Evolutionary conservation across 1,284 basidiomycete species (phyloP).

Genomic region (Tilletia indica): DNA sequence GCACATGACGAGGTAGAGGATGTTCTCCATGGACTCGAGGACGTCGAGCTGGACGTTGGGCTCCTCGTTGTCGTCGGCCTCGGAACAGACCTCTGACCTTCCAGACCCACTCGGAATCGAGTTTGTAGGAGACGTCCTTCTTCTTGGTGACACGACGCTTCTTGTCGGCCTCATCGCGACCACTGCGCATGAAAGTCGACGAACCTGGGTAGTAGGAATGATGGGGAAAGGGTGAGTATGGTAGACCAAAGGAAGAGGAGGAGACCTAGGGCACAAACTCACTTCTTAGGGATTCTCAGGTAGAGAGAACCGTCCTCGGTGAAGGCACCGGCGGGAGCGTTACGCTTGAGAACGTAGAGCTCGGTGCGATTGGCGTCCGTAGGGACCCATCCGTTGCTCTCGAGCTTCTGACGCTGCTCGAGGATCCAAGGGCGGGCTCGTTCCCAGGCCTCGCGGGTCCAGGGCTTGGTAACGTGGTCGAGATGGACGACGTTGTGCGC

Average conservation of each 20-base stretch:
- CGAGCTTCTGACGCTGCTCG: conserved; percentile 52
- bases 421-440: conserved; percentile 49
- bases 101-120: conserved; percentile 47
- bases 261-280: no score
- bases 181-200: conserved; percentile 49
- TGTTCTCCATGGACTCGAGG: conserved; percentile 46
- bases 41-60: conserved; percentile 48
- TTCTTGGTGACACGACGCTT: conserved; percentile 38
- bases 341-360: conserved; percentile 46
- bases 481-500: conserved; percentile 42
- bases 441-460: conserved; percentile 52
- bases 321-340: conserved; percentile 44
- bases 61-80: conserved; percentile 35
- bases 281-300: conserved; percentile 47
- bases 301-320: conserved; percentile 50
- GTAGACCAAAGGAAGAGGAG: neutral
- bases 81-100: conserved; percentile 45
- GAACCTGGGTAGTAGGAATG: conserved; percentile 18
- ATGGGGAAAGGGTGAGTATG: no score
- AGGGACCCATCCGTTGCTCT: conserved; percentile 40
- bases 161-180: conserved; percentile 36
- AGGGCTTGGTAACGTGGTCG: conserved; percentile 48
- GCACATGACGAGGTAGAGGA: conserved; percentile 47
- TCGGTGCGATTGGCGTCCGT: conserved; percentile 33
- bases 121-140: conserved; percentile 46